Conservation (phyloP, 2,329 filamentous ascomycete species). For the Cercospora sp. region DNA sequence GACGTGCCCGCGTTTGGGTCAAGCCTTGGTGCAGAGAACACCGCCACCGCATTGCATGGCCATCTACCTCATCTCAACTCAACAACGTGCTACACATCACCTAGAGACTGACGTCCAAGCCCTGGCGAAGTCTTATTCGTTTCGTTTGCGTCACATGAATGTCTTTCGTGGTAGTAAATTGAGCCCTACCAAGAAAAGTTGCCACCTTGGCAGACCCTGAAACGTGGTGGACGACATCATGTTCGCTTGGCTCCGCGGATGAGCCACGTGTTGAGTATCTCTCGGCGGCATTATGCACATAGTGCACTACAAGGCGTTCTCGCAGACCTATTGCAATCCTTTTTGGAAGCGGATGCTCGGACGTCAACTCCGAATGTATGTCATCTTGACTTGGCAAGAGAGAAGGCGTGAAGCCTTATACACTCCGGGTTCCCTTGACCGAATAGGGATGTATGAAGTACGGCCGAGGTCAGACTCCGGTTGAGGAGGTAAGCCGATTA, state of each 20-base stretch:
- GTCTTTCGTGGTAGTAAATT: neutral
- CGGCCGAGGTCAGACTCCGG: neutral
- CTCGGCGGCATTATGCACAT: neutral
- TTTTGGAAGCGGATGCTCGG: neutral
- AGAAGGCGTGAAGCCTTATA: neutral
- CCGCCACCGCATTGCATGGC: neutral
- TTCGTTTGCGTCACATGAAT: conserved; percentile 10
- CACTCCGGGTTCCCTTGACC: neutral
- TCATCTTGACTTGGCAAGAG: neutral
- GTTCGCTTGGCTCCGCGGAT: conserved; percentile 7
- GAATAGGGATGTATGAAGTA: neutral
- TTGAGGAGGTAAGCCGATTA: neutral
- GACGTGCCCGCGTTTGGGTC: conserved; percentile 1
- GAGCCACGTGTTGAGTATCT: neutral
- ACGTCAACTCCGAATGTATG: neutral
- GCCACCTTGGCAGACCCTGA: conserved; percentile 14
- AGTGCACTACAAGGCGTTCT: neutral
- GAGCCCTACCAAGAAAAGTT: conserved; percentile 1
- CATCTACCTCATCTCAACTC: conserved; percentile 1
- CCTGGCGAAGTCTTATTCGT: conserved; percentile 8
- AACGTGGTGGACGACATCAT: conserved; percentile 10
- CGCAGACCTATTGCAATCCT: neutral
- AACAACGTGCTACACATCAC: neutral
- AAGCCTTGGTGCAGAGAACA: conserved; percentile 9
- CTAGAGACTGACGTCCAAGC: neutral